Evolutionary conservation across 306 rosid genomes (phyloP), one percentile per base, ranked within the genome.

Genomic region (Lathyrus sativus): DNA sequence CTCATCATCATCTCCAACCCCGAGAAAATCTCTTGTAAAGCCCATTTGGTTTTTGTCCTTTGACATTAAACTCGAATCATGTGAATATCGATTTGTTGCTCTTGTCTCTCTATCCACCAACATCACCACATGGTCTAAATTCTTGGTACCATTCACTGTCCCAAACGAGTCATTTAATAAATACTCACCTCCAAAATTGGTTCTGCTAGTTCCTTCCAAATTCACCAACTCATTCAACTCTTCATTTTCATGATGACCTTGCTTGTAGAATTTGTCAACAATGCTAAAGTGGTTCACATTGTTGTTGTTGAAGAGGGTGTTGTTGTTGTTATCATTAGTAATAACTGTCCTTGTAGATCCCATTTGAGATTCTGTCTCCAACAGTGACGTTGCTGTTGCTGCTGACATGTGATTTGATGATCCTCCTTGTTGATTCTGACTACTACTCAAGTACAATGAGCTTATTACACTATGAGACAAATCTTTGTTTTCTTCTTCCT

Each of bases 11-110:
- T 82, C 79, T 61, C 96, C 93, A 12, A 89, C 96, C 1, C 98
- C 96, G 6, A 92, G 86, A 38, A 92, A 92, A 38, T 89, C 98
- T 72, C 96, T 86, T 0, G 98, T 92, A 26, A 89, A 67, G 69
- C 88, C 79, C 19, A 80, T 74, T 62, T 80, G 79, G 7, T 44
- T 70, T 14, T 75, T 72, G 6, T 78, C 76, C 0, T 76, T 73
- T 24, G 41, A 46, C 29, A 53, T 62, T 17, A 72, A 65, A 54
- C n/a, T 17, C 9, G 44, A 11, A 28, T 19, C 59, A 54, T 11
- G 37, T 35, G 6, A 35, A 35, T 35, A 35, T 35, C 39, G 0
- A 26, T 11, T 1, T 26, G 39, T 55, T 15, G 9, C 26, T 5
- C 38, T 37, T 59, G 64, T 66, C 55, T 38, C 74, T 48, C 60